phyloP scores from a whole-genome alignment of 1,284 basidiomycete genomes.

The Cutaneotrichosporon daszewskae region DNA sequence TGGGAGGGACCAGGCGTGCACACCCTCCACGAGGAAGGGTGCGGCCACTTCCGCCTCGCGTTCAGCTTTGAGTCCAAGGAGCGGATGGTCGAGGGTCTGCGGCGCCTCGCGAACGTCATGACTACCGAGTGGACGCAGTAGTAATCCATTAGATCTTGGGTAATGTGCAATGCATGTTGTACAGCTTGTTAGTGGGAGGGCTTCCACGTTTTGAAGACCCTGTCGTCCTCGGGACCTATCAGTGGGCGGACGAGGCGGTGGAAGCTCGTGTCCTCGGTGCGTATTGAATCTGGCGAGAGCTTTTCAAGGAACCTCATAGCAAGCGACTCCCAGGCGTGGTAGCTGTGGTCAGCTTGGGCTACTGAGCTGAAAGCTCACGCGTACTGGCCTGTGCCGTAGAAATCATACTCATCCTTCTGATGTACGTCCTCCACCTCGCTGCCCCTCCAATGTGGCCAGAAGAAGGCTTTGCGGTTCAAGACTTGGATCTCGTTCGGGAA shows the following conservation, averaged over 20 bases:
- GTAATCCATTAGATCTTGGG: background rate
- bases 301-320: constrained; percentile 43
- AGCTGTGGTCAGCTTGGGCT: constrained; percentile 21
- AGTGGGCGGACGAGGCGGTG: constrained; percentile 41
- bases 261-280: constrained; percentile 42
- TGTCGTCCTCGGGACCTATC: constrained; percentile 35
- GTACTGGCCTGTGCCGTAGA: constrained; percentile 39
- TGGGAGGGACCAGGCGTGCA: constrained; percentile 18
- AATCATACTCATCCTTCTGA: constrained; percentile 39
- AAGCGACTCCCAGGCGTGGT: constrained; percentile 49
- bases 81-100: constrained; percentile 21
- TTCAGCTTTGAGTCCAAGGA: constrained; percentile 21
- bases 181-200: background rate
- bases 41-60: constrained; percentile 25
- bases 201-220: constrained; percentile 24
- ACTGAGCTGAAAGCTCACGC: constrained; percentile 27
- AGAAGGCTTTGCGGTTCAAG: constrained; percentile 49
- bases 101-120: constrained; percentile 17
- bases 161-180: too few species aligned
- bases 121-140: constrained; percentile 11
- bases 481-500: constrained; percentile 50
- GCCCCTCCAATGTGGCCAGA: constrained; percentile 51
- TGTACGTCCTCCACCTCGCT: constrained; percentile 41
- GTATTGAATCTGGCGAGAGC: constrained; percentile 38
- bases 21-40: constrained; percentile 12